phyloP scores from a whole-genome alignment of 805 yeast genomes.

The Candida nemodendra region DNA sequence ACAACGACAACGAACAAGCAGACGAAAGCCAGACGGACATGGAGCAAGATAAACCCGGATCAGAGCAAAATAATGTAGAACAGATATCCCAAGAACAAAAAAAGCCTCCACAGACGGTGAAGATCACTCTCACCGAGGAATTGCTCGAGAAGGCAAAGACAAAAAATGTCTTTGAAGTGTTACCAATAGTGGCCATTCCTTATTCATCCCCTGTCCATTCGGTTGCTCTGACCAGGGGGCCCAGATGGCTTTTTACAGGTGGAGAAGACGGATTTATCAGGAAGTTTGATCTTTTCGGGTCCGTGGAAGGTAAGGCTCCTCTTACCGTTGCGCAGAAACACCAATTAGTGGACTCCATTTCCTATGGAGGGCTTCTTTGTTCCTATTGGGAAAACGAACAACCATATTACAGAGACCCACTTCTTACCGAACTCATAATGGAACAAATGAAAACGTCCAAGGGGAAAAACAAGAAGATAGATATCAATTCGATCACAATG shows the following conservation, averaged over 20 bases:
- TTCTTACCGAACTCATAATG: slow-evolving; percentile 20
- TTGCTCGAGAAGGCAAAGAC: slow-evolving; percentile 44
- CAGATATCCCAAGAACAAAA: slow-evolving; percentile 8
- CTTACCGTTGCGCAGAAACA: slow-evolving; percentile 90
- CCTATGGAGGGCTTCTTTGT: slow-evolving; percentile 76
- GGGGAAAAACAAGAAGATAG: slow-evolving; percentile 31
- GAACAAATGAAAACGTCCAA: slow-evolving; percentile 19
- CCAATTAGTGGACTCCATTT: slow-evolving; percentile 79
- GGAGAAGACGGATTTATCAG: slow-evolving; percentile 95
- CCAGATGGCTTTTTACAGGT: slow-evolving; percentile 87
- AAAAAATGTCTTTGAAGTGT: slow-evolving; percentile 63
- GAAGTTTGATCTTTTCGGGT: slow-evolving; percentile 80
- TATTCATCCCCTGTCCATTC: slow-evolving; percentile 77
- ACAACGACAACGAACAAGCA: slow-evolving; percentile 21
- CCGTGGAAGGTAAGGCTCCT: slow-evolving; percentile 83
- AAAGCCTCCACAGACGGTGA: slow-evolving; percentile 1
- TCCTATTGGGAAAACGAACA: slow-evolving; percentile 98
- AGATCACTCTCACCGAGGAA: slow-evolving; percentile 15
- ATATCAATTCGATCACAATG: slow-evolving; percentile 32
- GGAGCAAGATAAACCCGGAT: slow-evolving; percentile 12
- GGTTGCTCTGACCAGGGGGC: slow-evolving; percentile 72
- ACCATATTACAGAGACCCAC: slow-evolving; percentile 54
- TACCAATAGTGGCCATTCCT: slow-evolving; percentile 87
- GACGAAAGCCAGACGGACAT: slow-evolving; percentile 22
- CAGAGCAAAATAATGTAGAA: slow-evolving; percentile 18